Conservation (phyloP, 1,139 yeast genomes). For the Candida mesenterica region DNA sequence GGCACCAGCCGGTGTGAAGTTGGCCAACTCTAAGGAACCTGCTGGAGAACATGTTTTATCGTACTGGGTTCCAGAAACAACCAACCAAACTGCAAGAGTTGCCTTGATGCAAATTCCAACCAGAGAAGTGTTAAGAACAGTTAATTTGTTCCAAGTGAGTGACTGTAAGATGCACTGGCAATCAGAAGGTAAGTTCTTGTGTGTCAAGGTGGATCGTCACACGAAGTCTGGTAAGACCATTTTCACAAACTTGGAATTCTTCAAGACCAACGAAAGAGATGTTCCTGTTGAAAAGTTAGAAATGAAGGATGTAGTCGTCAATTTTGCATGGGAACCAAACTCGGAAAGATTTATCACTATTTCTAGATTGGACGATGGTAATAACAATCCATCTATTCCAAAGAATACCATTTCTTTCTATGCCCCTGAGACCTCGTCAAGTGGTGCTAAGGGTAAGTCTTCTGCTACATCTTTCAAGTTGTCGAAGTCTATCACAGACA, state of each 20-base stretch:
- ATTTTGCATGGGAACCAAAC: slow-evolving; percentile 95
- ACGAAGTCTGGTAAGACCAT: slow-evolving; percentile 91
- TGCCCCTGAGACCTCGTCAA: slow-evolving; percentile 61
- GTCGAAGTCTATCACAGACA: slow-evolving; percentile 54
- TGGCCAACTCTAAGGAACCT: slow-evolving; percentile 53
- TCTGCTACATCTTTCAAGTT: slow-evolving; percentile 33
- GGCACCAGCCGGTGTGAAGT: slow-evolving; percentile 83
- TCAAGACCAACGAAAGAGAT: slow-evolving; percentile 82
- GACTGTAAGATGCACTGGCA: slow-evolving; percentile 97
- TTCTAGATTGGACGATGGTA: slow-evolving; percentile 61
- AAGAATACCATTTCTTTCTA: slow-evolving; percentile 76
- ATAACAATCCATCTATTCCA: slow-evolving; percentile 66
- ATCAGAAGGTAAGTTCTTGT: slow-evolving; percentile 75
- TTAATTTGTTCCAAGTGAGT: slow-evolving; percentile 91
- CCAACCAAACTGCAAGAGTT: slow-evolving; percentile 94
- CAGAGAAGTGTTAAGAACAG: slow-evolving; percentile 80
- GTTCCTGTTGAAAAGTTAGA: slow-evolving; percentile 95
- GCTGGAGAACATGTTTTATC: slow-evolving; percentile 71
- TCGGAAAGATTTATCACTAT: slow-evolving; percentile 84
- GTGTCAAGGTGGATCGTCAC: slow-evolving; percentile 96
- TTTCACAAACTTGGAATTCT: slow-evolving; percentile 90
- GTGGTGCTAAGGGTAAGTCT: slow-evolving; percentile 23
- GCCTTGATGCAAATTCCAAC: slow-evolving; percentile 87
- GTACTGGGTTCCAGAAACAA: slow-evolving; percentile 95
- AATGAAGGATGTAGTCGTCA: slow-evolving; percentile 82